These are phyloP conservation scores for Cryptococcus jaspeensis DNA, from an alignment of 1,284 basidiomycete genomes.

Conservation along the genomic window DNA sequence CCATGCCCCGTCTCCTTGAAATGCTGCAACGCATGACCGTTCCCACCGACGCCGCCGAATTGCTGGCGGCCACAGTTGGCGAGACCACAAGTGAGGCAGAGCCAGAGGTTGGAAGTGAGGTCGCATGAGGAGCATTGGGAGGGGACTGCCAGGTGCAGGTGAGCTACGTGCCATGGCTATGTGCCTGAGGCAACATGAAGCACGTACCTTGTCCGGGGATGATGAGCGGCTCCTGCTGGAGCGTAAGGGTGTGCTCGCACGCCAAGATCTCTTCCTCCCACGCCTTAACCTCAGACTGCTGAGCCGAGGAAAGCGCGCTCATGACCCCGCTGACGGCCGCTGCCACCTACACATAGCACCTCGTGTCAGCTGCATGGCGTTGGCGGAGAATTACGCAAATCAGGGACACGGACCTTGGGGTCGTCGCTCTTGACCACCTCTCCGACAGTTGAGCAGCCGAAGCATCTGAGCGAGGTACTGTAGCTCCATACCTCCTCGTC, in stretches of 20 bases:
- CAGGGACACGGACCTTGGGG: conserved; percentile 36
- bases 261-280: conserved; percentile 93
- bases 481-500: conserved; percentile 88
- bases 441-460: conserved; percentile 59
- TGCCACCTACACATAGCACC: conserved; percentile 54
- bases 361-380: too few species aligned
- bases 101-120: conserved; percentile 87
- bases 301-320: conserved; percentile 79
- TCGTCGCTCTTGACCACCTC: conserved; percentile 60
- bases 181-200: conserved; percentile 1
- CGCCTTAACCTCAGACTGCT: conserved; percentile 90
- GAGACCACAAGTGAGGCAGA: conserved; percentile 92
- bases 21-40: conserved; percentile 86
- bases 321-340: conserved; percentile 70
- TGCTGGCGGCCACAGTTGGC: conserved; percentile 89
- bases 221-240: conserved; percentile 63
- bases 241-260: conserved; percentile 81
- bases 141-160: conserved; percentile 57
- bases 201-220: conserved; percentile 34
- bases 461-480: conserved; percentile 69
- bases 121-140: conserved; percentile 75
- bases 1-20: conserved; percentile 74
- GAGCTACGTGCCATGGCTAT: background rate
- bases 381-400: too few species aligned
- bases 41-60: conserved; percentile 80